Percentiles rank a stretch among this genome's conserved stretches.
Conservation (phyloP, 441 rosid genomes). For the Isatis lusitanica region DNA sequence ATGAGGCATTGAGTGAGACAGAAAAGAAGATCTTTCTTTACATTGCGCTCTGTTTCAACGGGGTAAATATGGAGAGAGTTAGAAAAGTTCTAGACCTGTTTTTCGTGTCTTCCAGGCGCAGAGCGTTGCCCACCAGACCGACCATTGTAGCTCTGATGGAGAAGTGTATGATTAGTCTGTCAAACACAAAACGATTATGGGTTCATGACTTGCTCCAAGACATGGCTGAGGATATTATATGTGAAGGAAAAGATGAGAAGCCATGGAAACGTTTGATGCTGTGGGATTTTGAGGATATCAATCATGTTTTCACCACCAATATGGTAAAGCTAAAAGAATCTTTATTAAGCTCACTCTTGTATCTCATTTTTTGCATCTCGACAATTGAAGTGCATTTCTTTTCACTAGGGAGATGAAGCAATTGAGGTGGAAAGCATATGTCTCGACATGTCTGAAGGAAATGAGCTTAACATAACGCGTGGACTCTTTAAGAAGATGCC, state of each 20-base stretch:
- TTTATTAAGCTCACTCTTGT: not conserved
- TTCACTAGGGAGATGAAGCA: slow-evolving; percentile 14
- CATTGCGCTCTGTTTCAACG: slow-evolving; percentile 41
- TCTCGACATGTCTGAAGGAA: slow-evolving; percentile 14
- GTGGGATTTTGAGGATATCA: slow-evolving; percentile 37
- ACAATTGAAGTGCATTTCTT: not conserved
- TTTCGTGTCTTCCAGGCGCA: slow-evolving; percentile 32
- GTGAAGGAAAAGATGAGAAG: slow-evolving; percentile 35
- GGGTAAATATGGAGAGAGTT: slow-evolving; percentile 17
- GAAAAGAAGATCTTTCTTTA: slow-evolving; percentile 40
- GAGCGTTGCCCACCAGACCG: slow-evolving; percentile 22
- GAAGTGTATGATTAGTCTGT: slow-evolving; percentile 31
- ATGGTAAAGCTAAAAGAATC: slow-evolving; percentile 4
- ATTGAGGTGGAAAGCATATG: slow-evolving; percentile 30
- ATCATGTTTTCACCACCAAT: slow-evolving; percentile 16
- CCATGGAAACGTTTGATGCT: slow-evolving; percentile 47
- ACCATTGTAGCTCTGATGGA: slow-evolving; percentile 34
- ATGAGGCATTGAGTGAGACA: slow-evolving; percentile 30
- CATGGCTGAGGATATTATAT: slow-evolving; percentile 54
- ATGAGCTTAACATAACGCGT: not conserved
- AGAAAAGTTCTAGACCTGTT: slow-evolving; percentile 26
- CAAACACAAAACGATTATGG: slow-evolving; percentile 1
- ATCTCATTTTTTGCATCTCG: slow-evolving; percentile 2
- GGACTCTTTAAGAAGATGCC: slow-evolving; percentile 34
- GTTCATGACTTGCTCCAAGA: slow-evolving; percentile 53